Evolutionary conservation across 2,329 filamentous ascomycete species (phyloP).

Genomic region (Cylindrodendrum hubeiense): DNA sequence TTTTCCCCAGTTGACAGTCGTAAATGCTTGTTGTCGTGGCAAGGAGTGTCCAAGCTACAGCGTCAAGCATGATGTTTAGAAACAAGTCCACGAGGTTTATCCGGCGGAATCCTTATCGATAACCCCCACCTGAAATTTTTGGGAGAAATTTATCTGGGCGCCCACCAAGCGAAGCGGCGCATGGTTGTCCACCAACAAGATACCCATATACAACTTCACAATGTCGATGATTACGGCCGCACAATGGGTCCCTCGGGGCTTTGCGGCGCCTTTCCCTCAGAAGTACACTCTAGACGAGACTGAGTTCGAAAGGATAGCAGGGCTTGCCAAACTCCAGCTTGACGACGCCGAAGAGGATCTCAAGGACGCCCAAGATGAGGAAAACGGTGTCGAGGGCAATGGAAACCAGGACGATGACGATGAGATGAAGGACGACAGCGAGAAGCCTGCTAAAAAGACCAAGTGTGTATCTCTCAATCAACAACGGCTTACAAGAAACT

Average conservation of each 20-base stretch:
- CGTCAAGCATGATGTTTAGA: conserved; percentile 12
- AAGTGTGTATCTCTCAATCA: conserved; percentile 45
- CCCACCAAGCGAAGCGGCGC: conserved; percentile 25
- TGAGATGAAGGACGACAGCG: conserved; percentile 51
- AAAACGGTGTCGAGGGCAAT: conserved; percentile 43
- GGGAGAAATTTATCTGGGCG: conserved; percentile 46
- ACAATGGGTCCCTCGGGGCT: conserved; percentile 81
- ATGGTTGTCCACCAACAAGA: conserved; percentile 38
- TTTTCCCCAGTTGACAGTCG: conserved; percentile 19
- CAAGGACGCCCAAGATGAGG: conserved; percentile 72
- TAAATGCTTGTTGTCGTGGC: conserved; percentile 2
- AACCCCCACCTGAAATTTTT: conserved; percentile 54
- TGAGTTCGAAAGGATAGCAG: conserved; percentile 81
- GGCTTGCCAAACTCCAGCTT: conserved; percentile 81
- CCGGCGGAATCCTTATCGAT: conserved; percentile 52
- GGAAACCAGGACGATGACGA: conserved; percentile 49
- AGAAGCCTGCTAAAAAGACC: conserved; percentile 48
- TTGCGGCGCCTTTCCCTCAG: conserved; percentile 79
- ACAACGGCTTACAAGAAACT: conserved; percentile 14
- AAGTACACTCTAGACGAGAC: conserved; percentile 82
- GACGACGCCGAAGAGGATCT: conserved; percentile 93
- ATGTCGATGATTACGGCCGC: conserved; percentile 84
- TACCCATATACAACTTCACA: conserved; percentile 45
- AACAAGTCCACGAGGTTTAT: conserved; percentile 39
- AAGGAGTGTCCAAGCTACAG: conserved; percentile 6